Conservation (phyloP, 108 stramenopile species). For the Heterococcus sp. region DNA sequence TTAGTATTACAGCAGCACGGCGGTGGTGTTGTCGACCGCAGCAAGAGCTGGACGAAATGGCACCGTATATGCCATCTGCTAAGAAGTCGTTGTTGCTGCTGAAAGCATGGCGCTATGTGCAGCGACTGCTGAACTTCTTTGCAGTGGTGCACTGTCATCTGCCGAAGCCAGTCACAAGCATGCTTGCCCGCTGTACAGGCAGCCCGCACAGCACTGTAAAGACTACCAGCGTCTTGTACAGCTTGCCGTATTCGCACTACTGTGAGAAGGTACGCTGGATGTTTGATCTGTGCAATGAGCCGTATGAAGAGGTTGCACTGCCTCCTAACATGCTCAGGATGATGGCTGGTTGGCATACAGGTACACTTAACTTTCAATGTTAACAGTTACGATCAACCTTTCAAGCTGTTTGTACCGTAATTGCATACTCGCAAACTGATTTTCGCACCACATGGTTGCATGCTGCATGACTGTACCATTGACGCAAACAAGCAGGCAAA, state of each 20-base stretch:
- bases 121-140: not conserved
- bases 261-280: slow-evolving; percentile 10
- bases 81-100: not conserved
- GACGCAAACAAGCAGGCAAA: too few species aligned
- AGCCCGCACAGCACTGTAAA: not conserved
- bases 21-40: too few species aligned
- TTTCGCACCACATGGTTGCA: too few species aligned
- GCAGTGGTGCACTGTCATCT: not conserved
- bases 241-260: not conserved
- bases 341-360: too few species aligned
- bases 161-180: not conserved
- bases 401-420: too few species aligned
- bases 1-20: too few species aligned
- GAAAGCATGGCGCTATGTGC: not conserved
- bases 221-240: not conserved
- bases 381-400: too few species aligned
- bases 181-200: not conserved
- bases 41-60: not conserved
- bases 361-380: too few species aligned
- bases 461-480: too few species aligned
- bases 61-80: not conserved
- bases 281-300: slow-evolving; percentile 10
- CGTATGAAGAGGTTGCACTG: slow-evolving; percentile 12
- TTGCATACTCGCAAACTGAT: too few species aligned
- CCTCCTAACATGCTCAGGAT: too few species aligned